Base-by-base conservation (phyloP, 306 rosid genomes). In the Lotus japonicus region DNA sequence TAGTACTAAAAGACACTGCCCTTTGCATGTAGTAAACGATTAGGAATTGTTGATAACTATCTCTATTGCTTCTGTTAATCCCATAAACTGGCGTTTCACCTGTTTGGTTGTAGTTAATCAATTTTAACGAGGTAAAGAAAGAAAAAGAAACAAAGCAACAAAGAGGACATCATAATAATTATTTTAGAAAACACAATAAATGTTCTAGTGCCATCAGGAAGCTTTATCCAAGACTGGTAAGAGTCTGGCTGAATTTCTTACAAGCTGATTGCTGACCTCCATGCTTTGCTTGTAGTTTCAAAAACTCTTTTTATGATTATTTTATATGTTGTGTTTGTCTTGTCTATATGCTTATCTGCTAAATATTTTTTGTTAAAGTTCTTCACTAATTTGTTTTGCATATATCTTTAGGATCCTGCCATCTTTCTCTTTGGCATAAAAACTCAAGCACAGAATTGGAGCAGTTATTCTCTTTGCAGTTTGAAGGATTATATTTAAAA, bases 341-440 rank as follows among this genome's bases (percentile, higher is more conserved):
- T 52, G 41, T 79, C 54, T 66, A 6, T 36, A 46, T 44, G 28
- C 15, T 51, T 69, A 36, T 68, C 53, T 58, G 17, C 53, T 35
- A 15, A 54, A 53, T 41, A 18, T 71, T 75, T 42, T 17, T 52
- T 39, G 36, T 64, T 17, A 21, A 21, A 64, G 50, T 42, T 74
- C 68, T 69, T 65, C 18, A 5, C 77, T 63, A 51, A 53, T 41
- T 61, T 50, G 56, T 70, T 17, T 17, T 66, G 46, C 33, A 55
- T 68, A 6, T 54, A 56, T 77, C 59, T 72, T 69, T 79, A 90
- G 99, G 97, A 53, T 81, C 95, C 26, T 86, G 82, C 82, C 66
- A 69, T 82, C 84, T 94, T 68, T 83, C 96, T 82, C 76, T 94
- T 57, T 94, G 91, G 95, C 85, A 71, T 58, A 84, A 70, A 56